These are phyloP conservation scores for Detonula confervacea DNA, from an alignment of 352 stramenopile genomes.

Conservation along the genomic window DNA sequence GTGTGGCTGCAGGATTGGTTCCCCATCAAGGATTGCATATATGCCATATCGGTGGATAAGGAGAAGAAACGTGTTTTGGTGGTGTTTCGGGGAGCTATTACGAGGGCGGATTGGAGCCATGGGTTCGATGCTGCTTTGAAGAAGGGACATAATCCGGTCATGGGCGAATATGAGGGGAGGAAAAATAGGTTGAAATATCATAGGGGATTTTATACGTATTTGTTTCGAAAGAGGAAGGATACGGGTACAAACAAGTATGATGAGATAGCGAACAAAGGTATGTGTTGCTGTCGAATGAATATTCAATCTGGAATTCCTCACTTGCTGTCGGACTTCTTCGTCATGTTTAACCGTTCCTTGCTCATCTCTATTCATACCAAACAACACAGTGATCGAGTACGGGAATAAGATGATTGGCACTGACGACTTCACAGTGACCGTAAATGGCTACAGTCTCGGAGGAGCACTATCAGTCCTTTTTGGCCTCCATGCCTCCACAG, in stretches of 20 bases:
- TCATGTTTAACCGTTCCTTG: no score
- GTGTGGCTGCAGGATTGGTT: constrained; percentile 83
- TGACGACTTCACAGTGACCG: constrained; percentile 63
- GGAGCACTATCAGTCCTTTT: constrained; percentile 66
- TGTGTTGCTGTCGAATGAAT: not conserved
- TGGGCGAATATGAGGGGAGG: constrained; percentile 59
- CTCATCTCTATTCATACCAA: no score
- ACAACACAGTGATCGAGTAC: constrained; percentile 67
- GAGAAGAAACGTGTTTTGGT: constrained; percentile 69
- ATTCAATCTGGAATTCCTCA: not conserved
- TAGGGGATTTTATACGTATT: constrained; percentile 70
- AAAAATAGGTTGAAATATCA: constrained; percentile 56
- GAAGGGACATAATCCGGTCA: constrained; percentile 67
- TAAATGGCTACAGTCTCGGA: constrained; percentile 75
- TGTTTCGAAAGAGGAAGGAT: constrained; percentile 75
- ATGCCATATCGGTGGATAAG: constrained; percentile 68
- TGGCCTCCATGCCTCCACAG: constrained; percentile 71
- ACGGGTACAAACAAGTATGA: constrained; percentile 74
- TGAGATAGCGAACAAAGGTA: constrained; percentile 67
- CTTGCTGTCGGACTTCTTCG: not conserved
- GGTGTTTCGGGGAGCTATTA: constrained; percentile 74
- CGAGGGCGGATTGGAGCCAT: constrained; percentile 70
- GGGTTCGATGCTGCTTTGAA: constrained; percentile 52
- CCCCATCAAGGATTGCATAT: constrained; percentile 70
- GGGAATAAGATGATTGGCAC: constrained; percentile 60